Percentiles rank a stretch among this genome's conserved stretches.
Evolutionary conservation across 441 rosid species (phyloP).

Genomic region (Manihot esculenta): DNA sequence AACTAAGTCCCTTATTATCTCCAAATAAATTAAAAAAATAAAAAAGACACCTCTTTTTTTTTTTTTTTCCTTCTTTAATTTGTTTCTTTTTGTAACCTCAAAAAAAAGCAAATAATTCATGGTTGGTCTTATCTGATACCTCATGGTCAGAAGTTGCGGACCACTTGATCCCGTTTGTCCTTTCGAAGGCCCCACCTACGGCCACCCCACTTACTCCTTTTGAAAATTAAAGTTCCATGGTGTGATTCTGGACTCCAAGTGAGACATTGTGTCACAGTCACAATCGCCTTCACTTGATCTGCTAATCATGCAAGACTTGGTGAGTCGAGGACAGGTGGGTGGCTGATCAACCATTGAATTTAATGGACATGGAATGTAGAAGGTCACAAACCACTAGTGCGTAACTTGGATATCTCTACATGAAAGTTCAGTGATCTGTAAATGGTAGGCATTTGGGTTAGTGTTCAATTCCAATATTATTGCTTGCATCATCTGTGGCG

Average conservation of each 20-base stretch:
- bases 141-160: not conserved
- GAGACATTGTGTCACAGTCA: too few relatives aligned
- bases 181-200: not conserved
- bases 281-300: not conserved
- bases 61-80: too few relatives aligned
- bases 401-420: not conserved
- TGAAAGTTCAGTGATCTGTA: not conserved
- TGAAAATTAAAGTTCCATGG: not conserved
- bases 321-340: not conserved
- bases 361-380: not conserved
- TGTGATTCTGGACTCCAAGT: not conserved
- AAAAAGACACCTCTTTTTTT: too few relatives aligned
- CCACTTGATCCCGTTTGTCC: not conserved
- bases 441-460: not conserved
- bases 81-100: not conserved
- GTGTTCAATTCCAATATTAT: not conserved
- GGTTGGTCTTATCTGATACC: not conserved
- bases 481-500: constrained; percentile 19
- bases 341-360: not conserved
- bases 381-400: not conserved
- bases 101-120: not conserved
- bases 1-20: not conserved
- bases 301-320: not conserved
- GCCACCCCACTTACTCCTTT: not conserved
- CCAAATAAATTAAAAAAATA: not conserved